These are phyloP conservation scores for Gynostemma pentaphyllum DNA, from an alignment of 306 rosid genomes.

Conservation along the genomic window DNA sequence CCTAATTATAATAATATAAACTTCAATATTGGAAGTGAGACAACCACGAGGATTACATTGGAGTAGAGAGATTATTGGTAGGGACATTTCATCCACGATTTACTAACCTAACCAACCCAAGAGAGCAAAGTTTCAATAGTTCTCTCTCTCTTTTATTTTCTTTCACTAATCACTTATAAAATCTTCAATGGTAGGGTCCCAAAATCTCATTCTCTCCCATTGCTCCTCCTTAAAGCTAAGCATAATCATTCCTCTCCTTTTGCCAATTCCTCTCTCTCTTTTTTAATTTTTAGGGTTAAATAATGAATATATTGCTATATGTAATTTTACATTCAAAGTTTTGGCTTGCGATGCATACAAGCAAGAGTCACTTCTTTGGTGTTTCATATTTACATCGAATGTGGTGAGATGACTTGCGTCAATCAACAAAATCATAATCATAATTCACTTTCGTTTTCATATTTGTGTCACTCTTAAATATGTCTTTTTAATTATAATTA, in stretches of 20 bases:
- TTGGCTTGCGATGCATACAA: conserved; percentile 93
- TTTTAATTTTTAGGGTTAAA: background rate
- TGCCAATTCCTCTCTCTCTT: background rate
- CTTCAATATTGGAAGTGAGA: background rate
- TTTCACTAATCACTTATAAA: conserved; percentile 5
- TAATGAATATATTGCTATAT: conserved; percentile 14
- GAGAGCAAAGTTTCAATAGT: conserved; percentile 26
- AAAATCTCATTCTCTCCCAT: conserved; percentile 36
- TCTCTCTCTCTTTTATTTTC: conserved; percentile 18
- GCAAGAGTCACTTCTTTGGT: conserved; percentile 56
- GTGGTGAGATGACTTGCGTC: conserved; percentile 70
- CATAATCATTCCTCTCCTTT: conserved; percentile 39
- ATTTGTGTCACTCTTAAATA: no score
- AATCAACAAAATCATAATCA: conserved; percentile 29
- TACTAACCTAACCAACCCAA: conserved; percentile 65
- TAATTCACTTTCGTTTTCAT: conserved; percentile 18
- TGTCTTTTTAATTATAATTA: background rate
- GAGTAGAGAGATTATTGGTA: conserved; percentile 30
- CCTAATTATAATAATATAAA: background rate
- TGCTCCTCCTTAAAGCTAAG: conserved; percentile 98
- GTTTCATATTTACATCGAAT: conserved; percentile 46
- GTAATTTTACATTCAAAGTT: conserved; percentile 53
- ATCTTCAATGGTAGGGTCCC: conserved; percentile 40
- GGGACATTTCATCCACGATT: conserved; percentile 92
- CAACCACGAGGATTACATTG: conserved; percentile 7